A percentile compares a stretch with the other conserved stretches of the same genome.
Evolutionary conservation across 192 early-diverging fungal genomes (phyloP).

Genomic region (Coemansia sp.): DNA sequence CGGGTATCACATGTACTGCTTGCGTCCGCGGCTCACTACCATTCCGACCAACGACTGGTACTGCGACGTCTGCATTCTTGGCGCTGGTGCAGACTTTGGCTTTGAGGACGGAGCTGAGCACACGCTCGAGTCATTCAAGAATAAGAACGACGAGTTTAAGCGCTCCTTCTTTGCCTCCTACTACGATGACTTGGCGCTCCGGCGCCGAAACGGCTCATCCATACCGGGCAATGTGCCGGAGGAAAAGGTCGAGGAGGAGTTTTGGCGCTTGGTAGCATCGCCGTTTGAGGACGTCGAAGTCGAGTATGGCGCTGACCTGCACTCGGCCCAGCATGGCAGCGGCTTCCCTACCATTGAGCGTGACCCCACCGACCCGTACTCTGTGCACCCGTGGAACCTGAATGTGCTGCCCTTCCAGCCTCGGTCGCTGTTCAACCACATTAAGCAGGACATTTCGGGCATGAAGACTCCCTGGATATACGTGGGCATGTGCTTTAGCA

Average conservation of each 20-base stretch:
- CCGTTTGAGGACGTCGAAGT: constrained; percentile 88
- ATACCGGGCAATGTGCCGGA: constrained; percentile 60
- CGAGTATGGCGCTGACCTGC: constrained; percentile 95
- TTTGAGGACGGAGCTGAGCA: constrained; percentile 89
- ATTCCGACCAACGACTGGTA: constrained; percentile 79
- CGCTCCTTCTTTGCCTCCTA: constrained; percentile 64
- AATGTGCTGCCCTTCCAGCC: constrained; percentile 80
- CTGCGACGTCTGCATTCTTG: constrained; percentile 77
- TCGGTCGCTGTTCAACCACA: constrained; percentile 82
- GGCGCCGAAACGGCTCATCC: constrained; percentile 1
- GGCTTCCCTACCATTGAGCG: constrained; percentile 78
- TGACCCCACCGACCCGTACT: constrained; percentile 64
- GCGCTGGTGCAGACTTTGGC: constrained; percentile 83
- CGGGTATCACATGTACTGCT: constrained; percentile 80
- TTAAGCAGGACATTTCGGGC: constrained; percentile 90
- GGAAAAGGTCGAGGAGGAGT: constrained; percentile 82
- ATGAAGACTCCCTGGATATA: constrained; percentile 99
- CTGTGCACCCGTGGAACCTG: constrained; percentile 80
- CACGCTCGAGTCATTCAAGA: constrained; percentile 73
- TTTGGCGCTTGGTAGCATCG: constrained; percentile 88
- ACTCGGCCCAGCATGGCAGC: constrained; percentile 87
- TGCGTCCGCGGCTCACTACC: constrained; percentile 61
- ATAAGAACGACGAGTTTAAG: constrained; percentile 81
- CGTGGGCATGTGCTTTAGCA: constrained; percentile 91
- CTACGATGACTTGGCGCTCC: constrained; percentile 23